Evolutionary conservation across 2,329 filamentous ascomycete genomes (phyloP).

Genomic region (Cladosporium sp.): DNA sequence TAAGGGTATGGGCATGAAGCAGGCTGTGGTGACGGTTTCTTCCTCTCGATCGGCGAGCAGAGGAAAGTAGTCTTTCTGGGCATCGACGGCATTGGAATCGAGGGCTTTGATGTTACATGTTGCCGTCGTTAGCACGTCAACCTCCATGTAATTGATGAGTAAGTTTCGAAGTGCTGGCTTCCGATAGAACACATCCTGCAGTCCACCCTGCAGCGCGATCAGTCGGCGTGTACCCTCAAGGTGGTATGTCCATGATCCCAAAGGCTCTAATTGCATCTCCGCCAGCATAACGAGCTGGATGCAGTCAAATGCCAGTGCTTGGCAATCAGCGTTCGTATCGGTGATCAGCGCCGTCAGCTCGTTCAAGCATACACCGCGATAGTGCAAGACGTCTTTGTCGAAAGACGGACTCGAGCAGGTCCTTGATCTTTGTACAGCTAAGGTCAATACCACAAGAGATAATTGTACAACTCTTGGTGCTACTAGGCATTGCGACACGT

Average conservation of each 20-base stretch:
- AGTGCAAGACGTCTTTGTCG: not conserved
- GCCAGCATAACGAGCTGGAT: conserved; percentile 3
- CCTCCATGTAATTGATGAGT: not conserved
- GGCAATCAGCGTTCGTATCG: not conserved
- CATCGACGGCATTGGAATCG: not conserved
- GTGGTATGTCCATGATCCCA: not conserved
- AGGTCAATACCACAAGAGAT: not conserved
- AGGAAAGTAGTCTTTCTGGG: not conserved
- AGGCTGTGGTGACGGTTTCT: not conserved
- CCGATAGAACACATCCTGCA: not conserved
- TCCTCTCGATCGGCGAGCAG: not conserved
- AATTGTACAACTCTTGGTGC: not conserved
- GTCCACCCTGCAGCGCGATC: not conserved
- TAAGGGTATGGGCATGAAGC: not conserved
- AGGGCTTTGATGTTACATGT: not conserved
- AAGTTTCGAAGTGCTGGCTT: not conserved
- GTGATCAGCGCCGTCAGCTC: not conserved
- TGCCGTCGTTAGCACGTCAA: not conserved
- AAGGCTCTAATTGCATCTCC: not conserved
- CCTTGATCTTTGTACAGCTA: not conserved
- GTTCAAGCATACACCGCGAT: not conserved
- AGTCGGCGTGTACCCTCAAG: not conserved
- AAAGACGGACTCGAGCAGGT: not conserved
- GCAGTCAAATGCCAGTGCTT: not conserved
- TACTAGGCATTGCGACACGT: not conserved